Evolutionary conservation across 2,329 filamentous ascomycete genomes (phyloP).

Genomic region (Ceratocystiopsis sp.): DNA sequence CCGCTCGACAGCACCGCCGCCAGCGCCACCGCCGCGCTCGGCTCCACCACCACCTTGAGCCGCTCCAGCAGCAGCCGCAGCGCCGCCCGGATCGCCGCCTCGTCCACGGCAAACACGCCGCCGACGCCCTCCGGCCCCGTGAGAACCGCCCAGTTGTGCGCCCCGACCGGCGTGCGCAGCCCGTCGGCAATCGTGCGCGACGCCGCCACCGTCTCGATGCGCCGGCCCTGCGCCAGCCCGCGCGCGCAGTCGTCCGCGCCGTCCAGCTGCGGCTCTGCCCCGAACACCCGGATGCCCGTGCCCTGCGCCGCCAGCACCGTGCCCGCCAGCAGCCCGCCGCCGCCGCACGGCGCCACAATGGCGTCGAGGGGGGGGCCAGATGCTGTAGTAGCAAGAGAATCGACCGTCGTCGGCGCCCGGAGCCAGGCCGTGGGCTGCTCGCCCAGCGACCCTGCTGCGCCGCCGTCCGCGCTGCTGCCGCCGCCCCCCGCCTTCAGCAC

Average conservation of each 20-base stretch:
- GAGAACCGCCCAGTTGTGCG: conserved; percentile 61
- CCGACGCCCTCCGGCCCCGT: conserved; percentile 41
- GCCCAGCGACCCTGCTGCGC: too few relatives aligned
- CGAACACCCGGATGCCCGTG: conserved; percentile 63
- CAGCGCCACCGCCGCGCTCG: conserved; percentile 67
- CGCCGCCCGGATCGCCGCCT: conserved; percentile 65
- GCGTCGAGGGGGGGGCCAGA: conserved; percentile 35
- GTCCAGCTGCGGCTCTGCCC: conserved; percentile 67
- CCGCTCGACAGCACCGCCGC: conserved; percentile 75
- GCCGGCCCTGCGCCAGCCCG: conserved; percentile 44
- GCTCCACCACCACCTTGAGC: conserved; percentile 83
- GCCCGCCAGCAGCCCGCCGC: conserved; percentile 75
- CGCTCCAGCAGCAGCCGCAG: conserved; percentile 68
- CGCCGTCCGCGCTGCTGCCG: not conserved
- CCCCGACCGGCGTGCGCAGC: conserved; percentile 65
- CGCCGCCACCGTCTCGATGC: conserved; percentile 47
- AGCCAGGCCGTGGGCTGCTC: conserved; percentile 5
- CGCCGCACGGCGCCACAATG: conserved; percentile 70
- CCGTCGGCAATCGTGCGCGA: conserved; percentile 80
- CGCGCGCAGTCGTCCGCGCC: conserved; percentile 71
- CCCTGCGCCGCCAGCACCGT: conserved; percentile 59
- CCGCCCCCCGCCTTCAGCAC: conserved; percentile 8
- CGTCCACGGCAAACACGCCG: conserved; percentile 56
- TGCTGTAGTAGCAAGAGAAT: not conserved
- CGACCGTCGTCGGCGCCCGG: conserved; percentile 2